Evolutionary conservation across 164 flowering plant species (phyloP).

Genomic region (Liquidambar formosana): DNA sequence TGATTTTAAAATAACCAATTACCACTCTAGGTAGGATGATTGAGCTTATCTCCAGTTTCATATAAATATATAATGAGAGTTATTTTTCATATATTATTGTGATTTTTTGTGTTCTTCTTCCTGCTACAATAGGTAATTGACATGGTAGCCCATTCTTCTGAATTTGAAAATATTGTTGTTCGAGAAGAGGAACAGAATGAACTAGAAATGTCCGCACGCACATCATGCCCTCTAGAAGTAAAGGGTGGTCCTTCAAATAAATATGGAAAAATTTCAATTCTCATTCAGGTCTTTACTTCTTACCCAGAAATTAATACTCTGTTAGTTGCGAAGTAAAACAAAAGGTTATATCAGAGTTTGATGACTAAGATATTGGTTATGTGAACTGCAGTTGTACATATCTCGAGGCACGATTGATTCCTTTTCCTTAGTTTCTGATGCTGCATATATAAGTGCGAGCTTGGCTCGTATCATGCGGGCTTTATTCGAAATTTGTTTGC

Average conservation of each 20-base stretch:
- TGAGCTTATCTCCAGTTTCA: background rate
- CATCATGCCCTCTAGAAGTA: constrained; percentile 82
- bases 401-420: constrained; percentile 84
- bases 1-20: background rate
- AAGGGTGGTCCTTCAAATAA: constrained; percentile 95
- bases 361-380: constrained; percentile 4
- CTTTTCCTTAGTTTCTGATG: constrained; percentile 94
- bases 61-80: background rate
- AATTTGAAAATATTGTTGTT: constrained; percentile 95
- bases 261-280: constrained; percentile 95
- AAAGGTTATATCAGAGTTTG: background rate
- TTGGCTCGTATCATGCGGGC: constrained; percentile 99
- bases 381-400: constrained; percentile 75
- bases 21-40: background rate
- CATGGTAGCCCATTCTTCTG: constrained; percentile 98
- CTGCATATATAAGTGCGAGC: constrained; percentile 97
- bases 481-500: constrained; percentile 90
- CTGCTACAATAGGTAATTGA: constrained; percentile 63
- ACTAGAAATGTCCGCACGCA: constrained; percentile 69
- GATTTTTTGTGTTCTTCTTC: background rate
- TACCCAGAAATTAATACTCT: background rate
- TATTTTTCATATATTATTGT: background rate
- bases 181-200: constrained; percentile 98
- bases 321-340: background rate
- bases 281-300: constrained; percentile 72